phyloP scores from a whole-genome alignment of 495 filamentous ascomycete genomes.

The Lasiosphaeria hispida region DNA sequence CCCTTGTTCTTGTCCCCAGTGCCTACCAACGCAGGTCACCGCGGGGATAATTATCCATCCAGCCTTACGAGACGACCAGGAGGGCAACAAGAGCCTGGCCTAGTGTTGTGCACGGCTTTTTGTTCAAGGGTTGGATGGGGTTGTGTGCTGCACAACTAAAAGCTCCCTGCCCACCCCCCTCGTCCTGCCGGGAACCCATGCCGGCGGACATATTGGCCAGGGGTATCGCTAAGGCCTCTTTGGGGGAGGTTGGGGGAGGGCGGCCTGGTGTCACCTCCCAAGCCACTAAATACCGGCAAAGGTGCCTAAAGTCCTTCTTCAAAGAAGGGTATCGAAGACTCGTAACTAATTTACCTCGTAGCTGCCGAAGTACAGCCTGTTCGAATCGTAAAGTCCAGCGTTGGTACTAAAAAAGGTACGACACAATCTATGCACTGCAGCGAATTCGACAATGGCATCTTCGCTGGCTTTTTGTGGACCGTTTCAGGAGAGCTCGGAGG shows the following conservation, averaged over 20 bases:
- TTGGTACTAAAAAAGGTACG: too few relatives aligned
- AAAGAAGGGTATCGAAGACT: too few relatives aligned
- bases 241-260: background rate
- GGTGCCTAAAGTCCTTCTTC: too few relatives aligned
- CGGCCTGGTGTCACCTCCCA: too few relatives aligned
- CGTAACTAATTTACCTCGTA: too few relatives aligned
- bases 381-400: too few relatives aligned
- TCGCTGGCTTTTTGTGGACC: too few relatives aligned
- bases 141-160: slow-evolving; percentile 12
- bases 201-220: slow-evolving; percentile 19
- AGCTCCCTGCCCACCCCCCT: slow-evolving; percentile 4
- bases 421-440: too few relatives aligned
- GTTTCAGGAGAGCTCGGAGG: too few relatives aligned
- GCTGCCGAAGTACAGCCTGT: too few relatives aligned
- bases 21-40: background rate
- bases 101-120: slow-evolving; percentile 14
- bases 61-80: slow-evolving; percentile 26
- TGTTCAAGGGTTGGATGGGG: slow-evolving; percentile 12
- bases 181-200: slow-evolving; percentile 22
- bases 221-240: slow-evolving; percentile 12
- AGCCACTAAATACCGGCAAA: too few relatives aligned
- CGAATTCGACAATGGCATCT: too few relatives aligned
- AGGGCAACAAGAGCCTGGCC: background rate
- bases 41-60: slow-evolving; percentile 7
- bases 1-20: background rate